These are phyloP conservation scores for Lachnellula hyalina DNA, from an alignment of 2,329 filamentous ascomycete species.

Conservation along the genomic window DNA sequence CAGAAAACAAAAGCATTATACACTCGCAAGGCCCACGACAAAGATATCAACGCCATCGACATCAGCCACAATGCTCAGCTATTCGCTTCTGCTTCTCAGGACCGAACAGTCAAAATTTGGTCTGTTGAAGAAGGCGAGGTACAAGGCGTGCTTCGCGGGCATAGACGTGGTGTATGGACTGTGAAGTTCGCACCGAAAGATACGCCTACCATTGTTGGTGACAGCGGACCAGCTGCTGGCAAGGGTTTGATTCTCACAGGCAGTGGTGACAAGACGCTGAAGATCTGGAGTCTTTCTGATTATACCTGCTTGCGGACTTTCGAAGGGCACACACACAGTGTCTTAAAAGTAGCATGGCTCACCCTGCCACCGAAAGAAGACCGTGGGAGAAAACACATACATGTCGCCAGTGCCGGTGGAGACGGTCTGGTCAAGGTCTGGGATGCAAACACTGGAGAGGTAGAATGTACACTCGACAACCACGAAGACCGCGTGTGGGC, in stretches of 20 bases:
- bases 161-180: conserved; percentile 93
- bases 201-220: conserved; percentile 66
- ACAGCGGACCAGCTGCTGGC: conserved; percentile 65
- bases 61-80: conserved; percentile 68
- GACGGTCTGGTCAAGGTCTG: conserved; percentile 96
- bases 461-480: conserved; percentile 88
- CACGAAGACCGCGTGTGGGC: conserved; percentile 96
- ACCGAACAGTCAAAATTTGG: conserved; percentile 96
- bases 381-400: conserved; percentile 54
- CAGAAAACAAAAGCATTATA: conserved; percentile 64
- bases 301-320: conserved; percentile 92
- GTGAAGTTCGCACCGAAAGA: conserved; percentile 81
- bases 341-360: conserved; percentile 90
- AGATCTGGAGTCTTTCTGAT: conserved; percentile 88
- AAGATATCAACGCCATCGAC: conserved; percentile 95
- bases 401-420: conserved; percentile 81
- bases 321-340: conserved; percentile 92
- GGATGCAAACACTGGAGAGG: conserved; percentile 81
- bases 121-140: conserved; percentile 84
- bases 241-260: conserved; percentile 85
- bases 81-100: conserved; percentile 94
- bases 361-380: conserved; percentile 44
- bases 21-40: conserved; percentile 94
- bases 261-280: conserved; percentile 92
- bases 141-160: conserved; percentile 84